Evolutionary conservation across 345 rosid genomes (phyloP).

Genomic region (Xanthoceras sorbifolium): DNA sequence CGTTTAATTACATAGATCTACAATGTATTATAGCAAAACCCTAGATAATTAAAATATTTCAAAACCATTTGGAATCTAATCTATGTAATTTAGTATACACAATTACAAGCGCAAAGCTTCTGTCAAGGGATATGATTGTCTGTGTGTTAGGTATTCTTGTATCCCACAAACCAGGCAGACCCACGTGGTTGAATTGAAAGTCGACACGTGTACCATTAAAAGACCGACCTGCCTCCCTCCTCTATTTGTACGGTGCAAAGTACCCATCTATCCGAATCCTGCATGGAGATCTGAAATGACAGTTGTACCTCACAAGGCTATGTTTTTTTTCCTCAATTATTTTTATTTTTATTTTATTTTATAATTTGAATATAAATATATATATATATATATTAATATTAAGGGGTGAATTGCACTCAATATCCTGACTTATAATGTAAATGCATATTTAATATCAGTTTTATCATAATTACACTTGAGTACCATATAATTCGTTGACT

Average conservation of each 20-base stretch:
- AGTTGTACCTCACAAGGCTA: slow-evolving; percentile 30
- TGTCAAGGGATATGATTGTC: slow-evolving; percentile 12
- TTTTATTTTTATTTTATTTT: too few species aligned
- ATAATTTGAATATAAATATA: too few species aligned
- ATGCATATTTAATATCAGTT: too few species aligned
- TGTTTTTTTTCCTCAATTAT: too few species aligned
- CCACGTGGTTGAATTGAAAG: slow-evolving; percentile 5
- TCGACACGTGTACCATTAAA: slow-evolving; percentile 3
- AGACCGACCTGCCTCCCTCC: neutral
- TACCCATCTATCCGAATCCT: slow-evolving; percentile 22
- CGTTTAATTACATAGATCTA: too few species aligned
- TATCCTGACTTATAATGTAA: too few species aligned
- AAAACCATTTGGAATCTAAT: neutral
- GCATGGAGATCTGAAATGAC: slow-evolving; percentile 35
- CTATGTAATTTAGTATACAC: neutral
- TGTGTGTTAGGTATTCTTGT: slow-evolving; percentile 5
- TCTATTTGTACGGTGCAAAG: slow-evolving; percentile 33
- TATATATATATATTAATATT: too few species aligned
- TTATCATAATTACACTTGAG: too few species aligned
- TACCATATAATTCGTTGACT: too few species aligned
- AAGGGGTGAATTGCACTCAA: too few species aligned
- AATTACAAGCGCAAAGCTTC: neutral
- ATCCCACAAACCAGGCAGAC: neutral
- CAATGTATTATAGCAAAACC: too few species aligned
- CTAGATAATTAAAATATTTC: neutral